phyloP scores from a whole-genome alignment of 2,329 filamentous ascomycete species.

The Aspergillus sp. region DNA sequence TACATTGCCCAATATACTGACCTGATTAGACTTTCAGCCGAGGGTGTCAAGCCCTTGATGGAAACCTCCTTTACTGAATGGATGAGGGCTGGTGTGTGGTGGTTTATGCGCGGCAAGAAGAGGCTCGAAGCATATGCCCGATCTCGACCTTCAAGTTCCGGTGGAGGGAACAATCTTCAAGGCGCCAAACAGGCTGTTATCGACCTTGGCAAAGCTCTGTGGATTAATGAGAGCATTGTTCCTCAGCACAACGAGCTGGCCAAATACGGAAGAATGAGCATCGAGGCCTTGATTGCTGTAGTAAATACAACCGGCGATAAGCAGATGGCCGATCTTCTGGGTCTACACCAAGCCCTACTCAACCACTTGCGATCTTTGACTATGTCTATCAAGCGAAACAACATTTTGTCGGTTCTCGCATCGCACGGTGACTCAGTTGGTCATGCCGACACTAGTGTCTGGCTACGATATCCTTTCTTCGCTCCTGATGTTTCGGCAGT shows the following conservation, averaged over 20 bases:
- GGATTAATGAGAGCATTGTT: slow-evolving; percentile 56
- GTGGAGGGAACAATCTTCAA: slow-evolving; percentile 43
- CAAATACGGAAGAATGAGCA: slow-evolving; percentile 34
- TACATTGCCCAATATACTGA: slow-evolving; percentile 71
- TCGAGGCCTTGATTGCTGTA: slow-evolving; percentile 36
- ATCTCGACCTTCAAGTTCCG: slow-evolving; percentile 53
- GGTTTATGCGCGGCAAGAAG: slow-evolving; percentile 78
- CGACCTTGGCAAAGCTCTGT: slow-evolving; percentile 79
- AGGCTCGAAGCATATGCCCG: slow-evolving; percentile 69
- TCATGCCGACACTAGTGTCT: slow-evolving; percentile 76
- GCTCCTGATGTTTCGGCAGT: slow-evolving; percentile 67
- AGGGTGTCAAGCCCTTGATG: slow-evolving; percentile 63
- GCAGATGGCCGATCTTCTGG: slow-evolving; percentile 42
- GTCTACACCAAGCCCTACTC: slow-evolving; percentile 51
- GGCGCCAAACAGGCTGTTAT: slow-evolving; percentile 70
- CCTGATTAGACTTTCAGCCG: slow-evolving; percentile 72
- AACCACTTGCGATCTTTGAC: slow-evolving; percentile 68
- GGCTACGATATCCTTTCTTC: slow-evolving; percentile 71
- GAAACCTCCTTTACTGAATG: slow-evolving; percentile 63
- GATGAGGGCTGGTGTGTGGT: slow-evolving; percentile 74
- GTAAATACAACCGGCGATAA: slow-evolving; percentile 42
- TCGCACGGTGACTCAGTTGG: slow-evolving; percentile 65
- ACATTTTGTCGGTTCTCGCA: slow-evolving; percentile 61
- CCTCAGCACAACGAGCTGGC: slow-evolving; percentile 35
- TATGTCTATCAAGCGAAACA: slow-evolving; percentile 79